Percentiles rank a stretch among this genome's conserved stretches.
phyloP scores from a whole-genome alignment of 352 stramenopile species.

The Globisporangium orthogonon region DNA sequence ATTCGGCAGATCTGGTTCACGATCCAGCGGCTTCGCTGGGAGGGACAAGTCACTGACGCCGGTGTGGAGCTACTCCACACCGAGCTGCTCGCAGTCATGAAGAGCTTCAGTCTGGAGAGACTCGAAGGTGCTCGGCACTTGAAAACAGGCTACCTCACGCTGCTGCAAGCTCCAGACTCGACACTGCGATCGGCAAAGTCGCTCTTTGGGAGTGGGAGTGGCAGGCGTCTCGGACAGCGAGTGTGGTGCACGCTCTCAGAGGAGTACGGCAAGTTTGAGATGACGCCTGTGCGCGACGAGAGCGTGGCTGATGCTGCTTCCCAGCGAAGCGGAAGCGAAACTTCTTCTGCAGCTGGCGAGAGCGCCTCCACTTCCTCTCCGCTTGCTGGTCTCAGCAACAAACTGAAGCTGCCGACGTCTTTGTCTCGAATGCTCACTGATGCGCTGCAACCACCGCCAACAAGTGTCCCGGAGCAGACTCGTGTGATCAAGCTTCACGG shows the following conservation, averaged over 20 bases:
- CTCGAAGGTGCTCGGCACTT: conserved; percentile 33
- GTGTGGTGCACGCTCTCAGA: conserved; percentile 55
- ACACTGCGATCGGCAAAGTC: conserved; percentile 17
- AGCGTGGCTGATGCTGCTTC: neutral
- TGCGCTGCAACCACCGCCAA: conserved; percentile 18
- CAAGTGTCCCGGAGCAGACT: conserved; percentile 8
- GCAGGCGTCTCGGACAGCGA: conserved; percentile 17
- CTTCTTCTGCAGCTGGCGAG: neutral
- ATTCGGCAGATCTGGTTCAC: conserved; percentile 60
- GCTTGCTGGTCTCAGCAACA: conserved; percentile 18
- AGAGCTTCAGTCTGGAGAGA: conserved; percentile 51
- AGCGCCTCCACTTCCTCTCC: neutral
- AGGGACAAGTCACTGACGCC: conserved; percentile 27
- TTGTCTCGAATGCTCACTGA: conserved; percentile 53
- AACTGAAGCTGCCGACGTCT: conserved; percentile 41
- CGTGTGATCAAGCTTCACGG: conserved; percentile 38
- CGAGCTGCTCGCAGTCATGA: conserved; percentile 34
- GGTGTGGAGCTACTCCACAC: conserved; percentile 27
- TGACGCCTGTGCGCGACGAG: conserved; percentile 26
- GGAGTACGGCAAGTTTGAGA: conserved; percentile 50
- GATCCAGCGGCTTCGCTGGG: conserved; percentile 44
- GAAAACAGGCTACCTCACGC: conserved; percentile 41
- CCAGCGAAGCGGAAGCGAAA: neutral
- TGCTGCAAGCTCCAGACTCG: conserved; percentile 32
- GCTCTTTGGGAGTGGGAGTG: conserved; percentile 20